Percentiles rank a stretch among this genome's conserved stretches.
Conservation (phyloP, 805 yeast species). For the Spathaspora gorwiae region DNA sequence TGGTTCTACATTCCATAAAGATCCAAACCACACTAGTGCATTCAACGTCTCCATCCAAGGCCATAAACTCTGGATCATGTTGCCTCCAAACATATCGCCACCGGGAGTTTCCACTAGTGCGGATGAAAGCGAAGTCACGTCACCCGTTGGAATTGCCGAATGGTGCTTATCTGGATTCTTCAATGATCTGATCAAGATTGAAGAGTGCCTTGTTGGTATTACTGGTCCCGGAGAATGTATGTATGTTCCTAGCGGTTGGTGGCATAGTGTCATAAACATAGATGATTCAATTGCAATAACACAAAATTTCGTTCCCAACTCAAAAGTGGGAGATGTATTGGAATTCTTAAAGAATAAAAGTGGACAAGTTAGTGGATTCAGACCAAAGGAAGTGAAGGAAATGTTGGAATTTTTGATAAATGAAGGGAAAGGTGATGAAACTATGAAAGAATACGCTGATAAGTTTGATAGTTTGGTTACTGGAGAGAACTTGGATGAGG, state of each 20-base stretch:
- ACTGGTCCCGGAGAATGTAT: conserved; percentile 80
- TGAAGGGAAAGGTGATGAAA: conserved; percentile 8
- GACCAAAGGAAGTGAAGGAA: conserved; percentile 46
- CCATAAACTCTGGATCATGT: conserved; percentile 80
- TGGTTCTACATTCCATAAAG: conserved; percentile 91
- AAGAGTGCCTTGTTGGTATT: conserved; percentile 62
- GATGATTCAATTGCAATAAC: conserved; percentile 83
- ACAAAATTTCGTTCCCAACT: conserved; percentile 77
- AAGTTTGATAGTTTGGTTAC: conserved; percentile 18
- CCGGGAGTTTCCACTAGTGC: conserved; percentile 81
- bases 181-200: conserved; percentile 57
- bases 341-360: conserved; percentile 62
- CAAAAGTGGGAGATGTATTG: conserved; percentile 57
- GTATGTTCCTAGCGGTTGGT: conserved; percentile 95
- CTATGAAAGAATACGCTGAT: conserved; percentile 19
- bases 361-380: conserved; percentile 78
- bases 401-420: conserved; percentile 21
- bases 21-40: conserved; percentile 85
- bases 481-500: conserved; percentile 37
- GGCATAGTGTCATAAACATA: conserved; percentile 90
- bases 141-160: conserved; percentile 90
- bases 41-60: conserved; percentile 84
- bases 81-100: conserved; percentile 71
- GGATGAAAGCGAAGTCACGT: conserved; percentile 82
- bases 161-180: conserved; percentile 84